A percentile compares a stretch with the other conserved stretches of the same genome.
Conservation (phyloP, 164 flowering plant species). For the Kalanchoe fedtschenkoi region DNA sequence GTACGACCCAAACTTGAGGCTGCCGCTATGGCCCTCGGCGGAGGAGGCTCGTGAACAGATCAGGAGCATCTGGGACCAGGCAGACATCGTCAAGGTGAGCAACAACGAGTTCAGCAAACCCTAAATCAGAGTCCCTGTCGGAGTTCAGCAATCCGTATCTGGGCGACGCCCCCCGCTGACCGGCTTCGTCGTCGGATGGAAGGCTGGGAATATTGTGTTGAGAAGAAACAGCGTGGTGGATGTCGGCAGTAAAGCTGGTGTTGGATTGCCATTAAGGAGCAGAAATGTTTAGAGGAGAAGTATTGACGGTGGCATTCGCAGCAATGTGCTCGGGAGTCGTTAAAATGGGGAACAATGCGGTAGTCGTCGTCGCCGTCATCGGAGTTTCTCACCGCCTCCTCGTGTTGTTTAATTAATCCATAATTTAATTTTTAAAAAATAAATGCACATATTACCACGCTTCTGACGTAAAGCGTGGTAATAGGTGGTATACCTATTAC, state of each 20-base stretch:
- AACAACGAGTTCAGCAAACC: no score
- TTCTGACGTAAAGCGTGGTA: no score
- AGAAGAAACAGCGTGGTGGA: constrained; percentile 35
- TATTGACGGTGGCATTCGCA: not conserved
- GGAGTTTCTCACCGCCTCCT: no score
- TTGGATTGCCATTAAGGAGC: constrained; percentile 61
- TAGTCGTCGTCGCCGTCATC: not conserved
- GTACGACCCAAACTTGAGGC: constrained; percentile 4
- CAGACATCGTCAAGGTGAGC: no score
- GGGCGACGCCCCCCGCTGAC: constrained; percentile 4
- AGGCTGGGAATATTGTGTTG: constrained; percentile 5
- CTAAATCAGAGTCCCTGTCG: constrained; percentile 9
- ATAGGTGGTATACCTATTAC: no score
- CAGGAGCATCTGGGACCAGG: no score
- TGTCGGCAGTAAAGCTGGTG: constrained; percentile 72
- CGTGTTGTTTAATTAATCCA: no score
- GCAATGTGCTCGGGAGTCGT: not conserved
- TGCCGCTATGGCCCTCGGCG: constrained; percentile 6
- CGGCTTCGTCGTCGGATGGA: constrained; percentile 11
- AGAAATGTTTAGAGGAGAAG: constrained; percentile 4
- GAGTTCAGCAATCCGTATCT: constrained; percentile 38
- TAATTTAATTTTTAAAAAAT: no score
- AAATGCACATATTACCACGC: no score
- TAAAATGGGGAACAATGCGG: not conserved
- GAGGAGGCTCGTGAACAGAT: no score